Percentiles rank a stretch among this genome's conserved stretches.
These are phyloP conservation scores for Cercospora sp. DNA, from an alignment of 2,329 filamentous ascomycete genomes.

Conservation along the genomic window DNA sequence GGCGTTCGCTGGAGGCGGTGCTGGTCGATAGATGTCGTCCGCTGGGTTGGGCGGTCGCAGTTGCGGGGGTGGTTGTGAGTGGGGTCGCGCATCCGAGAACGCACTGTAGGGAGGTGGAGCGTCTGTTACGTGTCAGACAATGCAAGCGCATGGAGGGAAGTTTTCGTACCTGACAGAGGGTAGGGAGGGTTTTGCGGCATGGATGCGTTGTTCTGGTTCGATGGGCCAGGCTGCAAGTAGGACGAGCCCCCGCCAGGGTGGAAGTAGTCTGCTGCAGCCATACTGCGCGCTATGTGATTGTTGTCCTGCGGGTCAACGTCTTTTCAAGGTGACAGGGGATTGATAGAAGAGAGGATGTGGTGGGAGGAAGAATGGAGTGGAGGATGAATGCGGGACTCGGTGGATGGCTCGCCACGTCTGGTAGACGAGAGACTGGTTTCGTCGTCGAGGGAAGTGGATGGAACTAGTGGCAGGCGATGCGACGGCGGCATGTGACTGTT, in stretches of 20 bases:
- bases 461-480: background rate
- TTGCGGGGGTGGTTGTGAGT: conserved; percentile 35
- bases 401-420: background rate
- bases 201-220: conserved; percentile 14
- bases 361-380: background rate
- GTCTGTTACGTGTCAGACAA: conserved; percentile 19
- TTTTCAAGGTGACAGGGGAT: background rate
- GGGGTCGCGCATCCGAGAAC: conserved; percentile 30
- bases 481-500: conserved; percentile 3
- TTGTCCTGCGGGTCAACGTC: conserved; percentile 1
- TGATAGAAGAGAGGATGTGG: background rate
- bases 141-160: background rate
- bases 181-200: conserved; percentile 29
- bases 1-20: conserved; percentile 26
- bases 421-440: conserved; percentile 1
- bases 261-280: conserved; percentile 37
- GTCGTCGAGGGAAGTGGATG: background rate
- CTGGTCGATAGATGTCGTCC: conserved; percentile 27
- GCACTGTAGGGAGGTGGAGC: conserved; percentile 34
- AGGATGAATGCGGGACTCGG: background rate
- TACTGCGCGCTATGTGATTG: conserved; percentile 11
- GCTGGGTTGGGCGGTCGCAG: conserved; percentile 22
- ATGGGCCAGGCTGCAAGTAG: conserved; percentile 17
- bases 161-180: conserved; percentile 26
- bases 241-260: conserved; percentile 20